Evolutionary conservation across 192 early-diverging fungal genomes (phyloP), one percentile per base, ranked within the genome.

Genomic region (Coemansia biformis): DNA sequence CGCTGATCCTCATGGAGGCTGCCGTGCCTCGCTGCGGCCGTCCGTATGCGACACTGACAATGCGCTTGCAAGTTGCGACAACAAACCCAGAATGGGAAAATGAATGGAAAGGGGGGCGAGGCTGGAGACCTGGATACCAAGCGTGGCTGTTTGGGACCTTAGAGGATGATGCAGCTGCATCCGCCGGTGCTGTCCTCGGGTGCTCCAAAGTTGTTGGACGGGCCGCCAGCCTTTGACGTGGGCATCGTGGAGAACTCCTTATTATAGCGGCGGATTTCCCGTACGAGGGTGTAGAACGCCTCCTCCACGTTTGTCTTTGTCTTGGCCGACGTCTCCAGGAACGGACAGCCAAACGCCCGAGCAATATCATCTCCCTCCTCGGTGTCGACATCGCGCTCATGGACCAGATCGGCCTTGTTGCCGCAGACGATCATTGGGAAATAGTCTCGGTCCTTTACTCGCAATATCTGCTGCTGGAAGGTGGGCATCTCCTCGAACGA

Each of bases 381-480:
- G 35, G 63, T 68, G 12, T 83, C 78, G 13, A 98, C 92, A 51
- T 93, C 88, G 48, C 92, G 78, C 46, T 96, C 90, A 23, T 59
- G 59, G 24, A 81, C 81, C 44, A 86, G 68, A 77, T 98, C 92
- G 48, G 89, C 88, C 69, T 98, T 97, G 79, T 95, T 97, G 21
- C 84, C 94, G 18, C 95, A 86, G 10, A 97, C 74, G 38, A 97
- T 83, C 66, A 93, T 83, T n/a, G 88, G 86, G 68, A 87, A 87
- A 56, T 80, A 79, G 53, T 95, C 90, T 50, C 82, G 80, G 67
- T 96, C 94, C 74, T 96, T 98, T n/a, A 98, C 94, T 22, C 92
- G 82, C 46, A 81, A 75, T 48, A 98, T 96, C 68, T 96, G 94
- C 56, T 94, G 84, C 64, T 86, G 82, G 66, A 98, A 96, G 16